Conservation (phyloP, 2,329 filamentous ascomycete genomes). For the Apiospora hydei region DNA sequence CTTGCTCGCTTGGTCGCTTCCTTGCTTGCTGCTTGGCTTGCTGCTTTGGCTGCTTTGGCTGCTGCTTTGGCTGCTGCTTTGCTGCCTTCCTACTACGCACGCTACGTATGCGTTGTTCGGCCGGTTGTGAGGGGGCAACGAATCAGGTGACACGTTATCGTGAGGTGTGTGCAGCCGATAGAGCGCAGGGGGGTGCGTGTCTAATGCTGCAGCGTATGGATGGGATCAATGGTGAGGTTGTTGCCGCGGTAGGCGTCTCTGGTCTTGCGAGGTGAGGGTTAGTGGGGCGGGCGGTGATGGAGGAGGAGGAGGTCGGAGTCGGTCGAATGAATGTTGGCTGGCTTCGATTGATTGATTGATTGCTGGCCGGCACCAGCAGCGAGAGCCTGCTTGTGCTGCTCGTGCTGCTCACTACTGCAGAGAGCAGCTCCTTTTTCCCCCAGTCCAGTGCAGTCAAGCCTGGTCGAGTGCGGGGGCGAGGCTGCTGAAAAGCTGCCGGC, state of each 20-base stretch:
- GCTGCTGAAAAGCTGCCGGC: conserved; percentile 6
- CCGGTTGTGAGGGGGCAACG: background rate
- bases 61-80: no score
- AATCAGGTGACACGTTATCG: conserved; percentile 3
- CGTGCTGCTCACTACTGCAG: no score
- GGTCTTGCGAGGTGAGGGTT: background rate
- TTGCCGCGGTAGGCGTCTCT: conserved; percentile 2
- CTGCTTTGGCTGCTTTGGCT: no score
- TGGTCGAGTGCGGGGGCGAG: conserved; percentile 1
- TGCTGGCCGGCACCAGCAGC: background rate
- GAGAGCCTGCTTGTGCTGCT: background rate
- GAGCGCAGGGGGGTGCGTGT: background rate
- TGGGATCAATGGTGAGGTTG: background rate
- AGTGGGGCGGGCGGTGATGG: conserved; percentile 1
- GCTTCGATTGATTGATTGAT: background rate
- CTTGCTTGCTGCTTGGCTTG: no score
- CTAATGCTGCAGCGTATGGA: background rate
- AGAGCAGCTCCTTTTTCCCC: background rate
- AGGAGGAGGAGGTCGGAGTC: background rate
- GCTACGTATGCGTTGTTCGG: conserved; percentile 1
- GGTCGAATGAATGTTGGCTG: background rate
- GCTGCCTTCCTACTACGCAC: no score
- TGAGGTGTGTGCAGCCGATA: background rate
- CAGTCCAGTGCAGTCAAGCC: background rate
- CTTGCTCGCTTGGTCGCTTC: background rate